Evolutionary conservation across 805 yeast species (phyloP).

Genomic region (Yamadazyma laniorum): DNA sequence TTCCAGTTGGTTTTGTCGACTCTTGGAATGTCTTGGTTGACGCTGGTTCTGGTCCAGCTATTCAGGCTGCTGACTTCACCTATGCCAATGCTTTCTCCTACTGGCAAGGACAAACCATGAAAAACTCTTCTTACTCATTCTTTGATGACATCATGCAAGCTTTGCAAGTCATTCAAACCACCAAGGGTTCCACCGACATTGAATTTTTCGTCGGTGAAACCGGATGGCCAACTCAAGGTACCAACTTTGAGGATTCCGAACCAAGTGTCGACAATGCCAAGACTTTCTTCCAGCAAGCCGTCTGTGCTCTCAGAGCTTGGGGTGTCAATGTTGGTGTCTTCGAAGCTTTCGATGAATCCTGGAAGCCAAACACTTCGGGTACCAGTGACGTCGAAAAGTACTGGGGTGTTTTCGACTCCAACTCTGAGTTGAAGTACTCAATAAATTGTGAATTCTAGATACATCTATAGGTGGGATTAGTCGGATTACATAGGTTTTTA

Average conservation of each 20-base stretch:
- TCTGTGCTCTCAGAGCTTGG: conserved; percentile 95
- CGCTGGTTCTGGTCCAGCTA: conserved; percentile 66
- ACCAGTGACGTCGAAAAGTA: conserved; percentile 83
- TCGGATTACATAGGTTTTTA: conserved; percentile 4
- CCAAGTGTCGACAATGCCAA: conserved; percentile 77
- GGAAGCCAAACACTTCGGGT: conserved; percentile 93
- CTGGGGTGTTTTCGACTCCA: conserved; percentile 85
- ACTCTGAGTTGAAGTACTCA: conserved; percentile 39
- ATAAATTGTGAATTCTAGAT: conserved; percentile 32
- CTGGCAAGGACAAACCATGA: conserved; percentile 95
- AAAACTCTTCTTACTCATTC: conserved; percentile 86
- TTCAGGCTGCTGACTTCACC: conserved; percentile 78
- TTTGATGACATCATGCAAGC: conserved; percentile 98
- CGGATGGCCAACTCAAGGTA: conserved; percentile 94
- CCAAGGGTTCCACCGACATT: conserved; percentile 83
- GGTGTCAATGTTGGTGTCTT: conserved; percentile 90
- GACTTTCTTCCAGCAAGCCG: conserved; percentile 79
- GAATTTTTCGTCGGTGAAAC: conserved; percentile 96
- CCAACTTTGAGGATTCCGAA: conserved; percentile 58
- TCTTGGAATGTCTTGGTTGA: conserved; percentile 93
- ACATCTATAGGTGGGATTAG: background rate
- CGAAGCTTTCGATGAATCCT: conserved; percentile 93
- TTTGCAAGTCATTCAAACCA: conserved; percentile 78
- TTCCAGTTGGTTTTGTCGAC: conserved; percentile 90
- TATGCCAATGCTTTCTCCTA: conserved; percentile 96